A percentile compares a stretch with the other conserved stretches of the same genome.
Conservation (phyloP, 306 rosid genomes). For the Dryas alaskensis region DNA sequence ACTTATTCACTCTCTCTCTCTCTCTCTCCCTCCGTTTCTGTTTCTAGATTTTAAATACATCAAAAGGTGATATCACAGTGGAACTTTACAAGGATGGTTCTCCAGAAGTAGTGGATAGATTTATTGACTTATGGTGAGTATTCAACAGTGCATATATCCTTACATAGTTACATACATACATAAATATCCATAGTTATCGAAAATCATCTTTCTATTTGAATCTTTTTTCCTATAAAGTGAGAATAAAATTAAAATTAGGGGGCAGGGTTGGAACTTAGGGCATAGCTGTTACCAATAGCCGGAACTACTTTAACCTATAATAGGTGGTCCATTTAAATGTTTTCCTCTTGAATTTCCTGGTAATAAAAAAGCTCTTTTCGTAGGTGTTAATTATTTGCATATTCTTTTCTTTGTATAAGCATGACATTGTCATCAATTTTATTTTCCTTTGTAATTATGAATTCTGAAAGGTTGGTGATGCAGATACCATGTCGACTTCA, state of each 20-base stretch:
- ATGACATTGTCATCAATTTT: neutral
- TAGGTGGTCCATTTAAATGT: neutral
- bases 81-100: conserved; percentile 81
- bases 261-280: neutral
- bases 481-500: neutral
- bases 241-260: neutral
- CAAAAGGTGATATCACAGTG: conserved; percentile 72
- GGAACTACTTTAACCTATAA: neutral
- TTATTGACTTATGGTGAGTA: conserved; percentile 93
- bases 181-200: neutral
- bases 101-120: conserved; percentile 96
- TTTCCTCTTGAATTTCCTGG: neutral
- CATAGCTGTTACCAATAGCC: neutral
- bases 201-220: neutral
- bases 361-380: too few species aligned
- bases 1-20: conserved; percentile 4
- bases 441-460: neutral
- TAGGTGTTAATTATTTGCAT: neutral
- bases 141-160: neutral
- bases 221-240: neutral
- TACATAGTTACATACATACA: neutral
- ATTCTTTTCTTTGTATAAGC: neutral
- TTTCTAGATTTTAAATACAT: conserved; percentile 68
- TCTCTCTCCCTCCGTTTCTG: neutral
- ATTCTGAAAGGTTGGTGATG: neutral